phyloP scores from a whole-genome alignment of 768 basidiomycete species.

The Collybia nuda region DNA sequence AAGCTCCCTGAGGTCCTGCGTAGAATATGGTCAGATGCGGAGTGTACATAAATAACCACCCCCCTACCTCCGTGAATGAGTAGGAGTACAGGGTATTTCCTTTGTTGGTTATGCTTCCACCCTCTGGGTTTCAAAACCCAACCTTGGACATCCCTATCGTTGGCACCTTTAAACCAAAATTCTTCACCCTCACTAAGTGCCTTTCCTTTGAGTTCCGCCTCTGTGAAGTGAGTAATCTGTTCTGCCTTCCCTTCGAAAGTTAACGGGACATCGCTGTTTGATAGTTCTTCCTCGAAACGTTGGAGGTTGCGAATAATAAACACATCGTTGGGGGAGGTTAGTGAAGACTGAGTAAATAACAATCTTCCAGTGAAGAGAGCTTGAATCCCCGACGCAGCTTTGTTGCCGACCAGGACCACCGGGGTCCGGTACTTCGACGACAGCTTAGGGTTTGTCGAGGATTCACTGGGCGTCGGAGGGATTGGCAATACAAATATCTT shows the following conservation, averaged over 20 bases:
- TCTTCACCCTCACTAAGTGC: conserved; percentile 65
- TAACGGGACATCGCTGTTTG: conserved; percentile 24
- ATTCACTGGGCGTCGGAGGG: conserved; percentile 57
- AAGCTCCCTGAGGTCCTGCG: conserved; percentile 73
- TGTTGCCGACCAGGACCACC: conserved; percentile 54
- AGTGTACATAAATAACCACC: neutral
- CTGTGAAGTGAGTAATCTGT: conserved; percentile 68
- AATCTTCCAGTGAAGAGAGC: conserved; percentile 59
- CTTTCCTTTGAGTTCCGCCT: conserved; percentile 54
- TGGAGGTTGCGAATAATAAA: conserved; percentile 58
- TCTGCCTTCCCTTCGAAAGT: conserved; percentile 36
- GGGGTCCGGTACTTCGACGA: conserved; percentile 51
- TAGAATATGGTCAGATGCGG: neutral
- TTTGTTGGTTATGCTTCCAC: conserved; percentile 60
- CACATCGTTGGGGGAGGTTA: conserved; percentile 79
- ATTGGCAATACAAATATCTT: conserved; percentile 74
- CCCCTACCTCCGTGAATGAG: conserved; percentile 75
- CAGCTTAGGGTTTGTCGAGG: conserved; percentile 52
- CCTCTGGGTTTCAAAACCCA: conserved; percentile 83
- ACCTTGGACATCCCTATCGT: conserved; percentile 76
- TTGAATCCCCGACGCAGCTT: conserved; percentile 62
- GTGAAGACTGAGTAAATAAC: conserved; percentile 70
- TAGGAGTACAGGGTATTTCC: conserved; percentile 79
- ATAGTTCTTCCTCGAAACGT: conserved; percentile 39
- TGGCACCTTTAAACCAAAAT: conserved; percentile 88